These are phyloP conservation scores for Dothistroma septosporum DNA, from an alignment of 2,329 filamentous ascomycete species.

Conservation along the genomic window DNA sequence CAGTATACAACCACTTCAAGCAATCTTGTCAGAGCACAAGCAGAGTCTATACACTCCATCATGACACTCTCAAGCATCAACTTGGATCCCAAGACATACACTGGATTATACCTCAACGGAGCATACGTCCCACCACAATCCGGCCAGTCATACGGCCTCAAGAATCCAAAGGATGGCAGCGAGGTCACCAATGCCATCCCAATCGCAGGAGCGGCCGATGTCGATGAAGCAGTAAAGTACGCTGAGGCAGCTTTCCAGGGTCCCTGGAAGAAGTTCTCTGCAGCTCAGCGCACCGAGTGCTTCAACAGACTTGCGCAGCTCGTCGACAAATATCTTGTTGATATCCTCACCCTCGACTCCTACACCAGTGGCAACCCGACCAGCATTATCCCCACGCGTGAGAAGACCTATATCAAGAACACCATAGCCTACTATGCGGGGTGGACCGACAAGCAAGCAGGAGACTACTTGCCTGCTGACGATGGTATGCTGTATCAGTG, in stretches of 20 bases:
- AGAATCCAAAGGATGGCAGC: conserved; percentile 16
- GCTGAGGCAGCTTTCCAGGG: conserved; percentile 33
- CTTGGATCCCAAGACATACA: not conserved
- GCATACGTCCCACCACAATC: conserved; percentile 16
- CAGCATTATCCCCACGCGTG: conserved; percentile 10
- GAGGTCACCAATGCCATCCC: conserved; percentile 13
- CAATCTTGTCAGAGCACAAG: not conserved
- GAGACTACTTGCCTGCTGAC: conserved; percentile 29
- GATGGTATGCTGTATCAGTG: conserved; percentile 33
- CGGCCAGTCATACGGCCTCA: conserved; percentile 33
- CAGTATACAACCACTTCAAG: not conserved
- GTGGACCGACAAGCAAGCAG: conserved; percentile 15
- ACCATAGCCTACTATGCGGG: conserved; percentile 15
- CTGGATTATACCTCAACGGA: conserved; percentile 11
- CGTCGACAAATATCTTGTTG: conserved; percentile 29
- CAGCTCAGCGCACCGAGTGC: conserved; percentile 26
- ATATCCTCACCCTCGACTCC: conserved; percentile 32
- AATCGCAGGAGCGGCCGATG: conserved; percentile 10
- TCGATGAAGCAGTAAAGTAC: conserved; percentile 36
- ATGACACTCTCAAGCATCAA: not conserved
- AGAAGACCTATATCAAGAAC: conserved; percentile 20
- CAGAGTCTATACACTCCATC: not conserved
- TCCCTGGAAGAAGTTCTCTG: conserved; percentile 36
- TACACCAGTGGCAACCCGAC: conserved; percentile 18
- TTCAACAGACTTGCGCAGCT: conserved; percentile 32